A percentile compares a stretch with the other conserved stretches of the same genome.
Evolutionary conservation across 2,329 filamentous ascomycete genomes (phyloP).

Genomic region (Knufia fluminis): DNA sequence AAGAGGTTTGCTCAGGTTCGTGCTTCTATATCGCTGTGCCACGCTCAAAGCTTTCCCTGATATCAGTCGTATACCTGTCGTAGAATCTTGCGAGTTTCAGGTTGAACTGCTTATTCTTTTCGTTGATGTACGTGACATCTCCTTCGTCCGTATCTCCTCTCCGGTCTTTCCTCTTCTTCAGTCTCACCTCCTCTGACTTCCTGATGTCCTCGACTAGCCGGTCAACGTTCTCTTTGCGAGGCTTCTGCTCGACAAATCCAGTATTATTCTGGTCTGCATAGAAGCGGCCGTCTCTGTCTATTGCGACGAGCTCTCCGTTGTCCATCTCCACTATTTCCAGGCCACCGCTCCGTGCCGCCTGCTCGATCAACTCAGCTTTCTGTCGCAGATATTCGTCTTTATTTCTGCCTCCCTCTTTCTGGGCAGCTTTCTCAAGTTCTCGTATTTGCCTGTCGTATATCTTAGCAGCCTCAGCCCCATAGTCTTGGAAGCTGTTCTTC

Average conservation of each 20-base stretch:
- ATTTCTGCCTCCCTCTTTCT: slow-evolving; percentile 32
- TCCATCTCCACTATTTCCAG: slow-evolving; percentile 94
- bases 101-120: slow-evolving; percentile 99
- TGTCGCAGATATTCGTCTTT: slow-evolving; percentile 67
- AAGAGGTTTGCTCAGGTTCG: too few relatives aligned
- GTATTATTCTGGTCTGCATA: slow-evolving; percentile 81
- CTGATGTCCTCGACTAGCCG: slow-evolving; percentile 74
- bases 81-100: slow-evolving; percentile 93
- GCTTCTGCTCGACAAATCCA: slow-evolving; percentile 73
- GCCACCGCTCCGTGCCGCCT: slow-evolving; percentile 72
- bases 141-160: slow-evolving; percentile 69
- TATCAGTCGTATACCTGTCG: slow-evolving; percentile 96
- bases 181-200: slow-evolving; percentile 74
- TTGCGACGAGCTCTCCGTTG: slow-evolving; percentile 83
- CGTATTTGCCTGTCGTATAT: slow-evolving; percentile 86
- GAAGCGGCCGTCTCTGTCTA: slow-evolving; percentile 84
- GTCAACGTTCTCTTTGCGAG: slow-evolving; percentile 78
- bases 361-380: slow-evolving; percentile 68
- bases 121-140: slow-evolving; percentile 98
- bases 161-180: slow-evolving; percentile 79
- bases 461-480: slow-evolving; percentile 77
- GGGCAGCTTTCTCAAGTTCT: slow-evolving; percentile 53
- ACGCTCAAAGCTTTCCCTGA: slow-evolving; percentile 92
- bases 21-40: slow-evolving; percentile 73
- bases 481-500: slow-evolving; percentile 83